Evolutionary conservation across 768 basidiomycete species (phyloP), one percentile per base, ranked within the genome.

Genomic region (Chalciporus pseudorubinellus): DNA sequence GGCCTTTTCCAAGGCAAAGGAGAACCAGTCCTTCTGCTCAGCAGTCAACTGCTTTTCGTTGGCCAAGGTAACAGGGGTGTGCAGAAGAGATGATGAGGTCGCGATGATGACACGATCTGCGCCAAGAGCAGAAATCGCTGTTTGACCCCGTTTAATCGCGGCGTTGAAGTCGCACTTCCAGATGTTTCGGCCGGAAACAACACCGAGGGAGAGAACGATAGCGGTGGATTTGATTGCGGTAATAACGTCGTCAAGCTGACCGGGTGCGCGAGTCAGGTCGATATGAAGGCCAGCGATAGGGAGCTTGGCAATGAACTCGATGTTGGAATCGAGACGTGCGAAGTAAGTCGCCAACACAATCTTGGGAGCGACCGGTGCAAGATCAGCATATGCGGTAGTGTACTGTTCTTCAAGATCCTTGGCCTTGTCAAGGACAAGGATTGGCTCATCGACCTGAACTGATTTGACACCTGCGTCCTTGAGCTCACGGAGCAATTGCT

Each of bases 101-200:
- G 92, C 92, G 63, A 97, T 77, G 65, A 98, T 84, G 69, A 98
- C 90, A 57, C 94, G 91, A 55, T 90, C 86, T 55, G 79, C 73
- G 52, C 95, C 94, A 63, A 98, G 86, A 38, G 76, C 77, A 47
- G 85, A 83, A 62, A 97, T 76, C 42, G 92, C 94, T 71, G 85
- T 88, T 76, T 95, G 86, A 50, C 82, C 91, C 42, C 82, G 74
- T 69, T 86, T 85, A 74, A 94, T 81, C 51, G 92, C 86, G 48
- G 83, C 84, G 57, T 79, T 76, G 62, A 98, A 86, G 74, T 98
- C 95, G 56, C 84, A 87, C 84, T 98, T 99, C 97, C 97, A 99
- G 77, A 99, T 92, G 81, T 98, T 98, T 69, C 97, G 93, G 48
- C 97, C 97, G 40, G 97, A 98, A 58, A 99, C 90, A 55, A 98